These are phyloP conservation scores for Hypoxylon sp. DNA, from an alignment of 2,329 filamentous ascomycete species.

Conservation along the genomic window DNA sequence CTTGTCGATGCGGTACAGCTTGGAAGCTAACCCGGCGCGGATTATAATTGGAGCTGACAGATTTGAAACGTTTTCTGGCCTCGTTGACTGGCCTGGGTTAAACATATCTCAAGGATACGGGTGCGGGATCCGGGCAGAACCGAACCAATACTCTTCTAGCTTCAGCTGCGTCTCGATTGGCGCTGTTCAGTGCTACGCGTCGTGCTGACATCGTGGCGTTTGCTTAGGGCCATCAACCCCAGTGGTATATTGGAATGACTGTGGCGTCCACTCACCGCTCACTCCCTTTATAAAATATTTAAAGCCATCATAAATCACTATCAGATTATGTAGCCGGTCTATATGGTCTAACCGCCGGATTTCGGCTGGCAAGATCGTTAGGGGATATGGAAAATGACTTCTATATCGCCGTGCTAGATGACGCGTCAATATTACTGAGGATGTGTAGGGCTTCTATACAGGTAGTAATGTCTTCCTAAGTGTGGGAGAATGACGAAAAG, in stretches of 20 bases:
- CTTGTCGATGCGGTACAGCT: neutral
- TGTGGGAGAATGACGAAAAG: conserved; percentile 26
- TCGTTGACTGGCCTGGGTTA: neutral
- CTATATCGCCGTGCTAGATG: neutral
- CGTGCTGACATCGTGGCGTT: conserved; percentile 5
- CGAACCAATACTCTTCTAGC: neutral
- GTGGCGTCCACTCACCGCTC: too few relatives aligned
- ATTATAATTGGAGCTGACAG: neutral
- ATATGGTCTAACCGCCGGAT: too few relatives aligned
- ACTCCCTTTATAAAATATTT: too few relatives aligned
- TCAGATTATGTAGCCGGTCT: too few relatives aligned
- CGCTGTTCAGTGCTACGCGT: neutral
- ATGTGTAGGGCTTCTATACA: conserved; percentile 1
- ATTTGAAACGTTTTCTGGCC: neutral
- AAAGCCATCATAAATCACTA: too few relatives aligned
- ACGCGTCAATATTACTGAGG: conserved; percentile 10
- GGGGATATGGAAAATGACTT: neutral
- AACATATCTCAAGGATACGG: neutral
- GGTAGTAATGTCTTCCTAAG: neutral
- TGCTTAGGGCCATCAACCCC: neutral
- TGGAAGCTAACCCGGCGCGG: too few relatives aligned
- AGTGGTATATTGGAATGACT: neutral
- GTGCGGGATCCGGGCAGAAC: conserved; percentile 61
- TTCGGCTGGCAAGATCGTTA: neutral
- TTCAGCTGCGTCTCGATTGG: neutral